These are phyloP conservation scores for Lachnum nothofagi DNA, from an alignment of 2,329 filamentous ascomycete species.

Conservation along the genomic window DNA sequence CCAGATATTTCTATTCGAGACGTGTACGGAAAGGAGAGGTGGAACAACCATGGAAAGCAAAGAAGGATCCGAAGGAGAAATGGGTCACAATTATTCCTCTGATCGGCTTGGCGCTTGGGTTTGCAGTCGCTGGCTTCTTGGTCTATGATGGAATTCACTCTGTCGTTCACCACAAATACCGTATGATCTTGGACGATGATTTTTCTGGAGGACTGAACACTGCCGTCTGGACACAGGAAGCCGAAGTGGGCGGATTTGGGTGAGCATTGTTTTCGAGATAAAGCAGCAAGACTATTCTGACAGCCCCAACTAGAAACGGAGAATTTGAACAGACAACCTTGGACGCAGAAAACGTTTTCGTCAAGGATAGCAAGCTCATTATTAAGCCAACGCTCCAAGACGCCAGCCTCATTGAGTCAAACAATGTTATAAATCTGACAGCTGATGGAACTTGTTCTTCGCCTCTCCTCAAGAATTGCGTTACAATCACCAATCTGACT, in stretches of 20 bases:
- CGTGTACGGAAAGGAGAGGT: conserved; percentile 66
- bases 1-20: conserved; percentile 32
- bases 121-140: conserved; percentile 63
- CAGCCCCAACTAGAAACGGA: conserved; percentile 54
- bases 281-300: conserved; percentile 9
- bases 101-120: conserved; percentile 63
- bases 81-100: conserved; percentile 80
- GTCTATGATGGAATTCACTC: conserved; percentile 69
- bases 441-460: conserved; percentile 65
- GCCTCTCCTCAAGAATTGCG: conserved; percentile 53
- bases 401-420: conserved; percentile 55
- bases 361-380: conserved; percentile 62
- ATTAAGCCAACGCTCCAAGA: conserved; percentile 79
- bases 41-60: conserved; percentile 72
- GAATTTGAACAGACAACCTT: conserved; percentile 74
- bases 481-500: conserved; percentile 68
- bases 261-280: conserved; percentile 48
- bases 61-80: conserved; percentile 72
- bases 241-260: conserved; percentile 39
- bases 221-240: conserved; percentile 45
- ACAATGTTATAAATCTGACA: conserved; percentile 65
- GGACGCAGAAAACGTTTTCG: conserved; percentile 67
- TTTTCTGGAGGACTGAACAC: conserved; percentile 48
- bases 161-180: conserved; percentile 65
- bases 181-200: conserved; percentile 46